Evolutionary conservation across 2,329 filamentous ascomycete species (phyloP).

Genomic region (Ophiostoma sp.): DNA sequence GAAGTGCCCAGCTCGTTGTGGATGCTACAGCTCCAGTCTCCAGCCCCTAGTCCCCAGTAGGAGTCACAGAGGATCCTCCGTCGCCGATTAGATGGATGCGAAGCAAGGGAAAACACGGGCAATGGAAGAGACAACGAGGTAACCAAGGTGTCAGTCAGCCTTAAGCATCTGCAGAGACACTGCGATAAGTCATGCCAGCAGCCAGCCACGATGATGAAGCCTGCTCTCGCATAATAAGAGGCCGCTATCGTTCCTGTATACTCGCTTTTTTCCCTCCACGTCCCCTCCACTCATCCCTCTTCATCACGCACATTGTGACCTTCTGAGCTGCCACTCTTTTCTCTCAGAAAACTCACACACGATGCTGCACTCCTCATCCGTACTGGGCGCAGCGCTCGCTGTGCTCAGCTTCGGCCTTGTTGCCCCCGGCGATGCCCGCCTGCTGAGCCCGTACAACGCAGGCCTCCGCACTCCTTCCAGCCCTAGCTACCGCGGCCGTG

Average conservation of each 20-base stretch:
- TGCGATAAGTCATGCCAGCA: not conserved
- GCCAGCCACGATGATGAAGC: too few relatives aligned
- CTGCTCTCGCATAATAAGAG: too few relatives aligned
- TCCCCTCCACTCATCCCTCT: not conserved
- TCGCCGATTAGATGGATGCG: not conserved
- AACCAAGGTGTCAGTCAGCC: not conserved
- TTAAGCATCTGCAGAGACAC: not conserved
- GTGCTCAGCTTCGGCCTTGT: not conserved
- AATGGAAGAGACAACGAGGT: not conserved
- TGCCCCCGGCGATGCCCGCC: not conserved
- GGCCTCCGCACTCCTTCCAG: not conserved
- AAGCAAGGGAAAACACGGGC: not conserved
- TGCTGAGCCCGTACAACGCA: not conserved
- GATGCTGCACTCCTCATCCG: not conserved
- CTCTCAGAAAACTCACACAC: not conserved
- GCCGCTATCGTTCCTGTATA: too few relatives aligned
- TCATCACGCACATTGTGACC: not conserved
- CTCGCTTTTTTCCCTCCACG: not conserved
- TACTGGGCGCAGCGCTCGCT: not conserved
- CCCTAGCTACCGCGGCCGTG: conserved; percentile 7
- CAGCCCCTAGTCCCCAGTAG: not conserved
- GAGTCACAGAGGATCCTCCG: not conserved
- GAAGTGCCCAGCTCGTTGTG: not conserved
- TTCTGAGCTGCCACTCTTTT: conserved; percentile 6
- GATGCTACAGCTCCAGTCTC: not conserved